These are phyloP conservation scores for Teratosphaeria nubilosa DNA, from an alignment of 2,329 filamentous ascomycete genomes.

Conservation along the genomic window DNA sequence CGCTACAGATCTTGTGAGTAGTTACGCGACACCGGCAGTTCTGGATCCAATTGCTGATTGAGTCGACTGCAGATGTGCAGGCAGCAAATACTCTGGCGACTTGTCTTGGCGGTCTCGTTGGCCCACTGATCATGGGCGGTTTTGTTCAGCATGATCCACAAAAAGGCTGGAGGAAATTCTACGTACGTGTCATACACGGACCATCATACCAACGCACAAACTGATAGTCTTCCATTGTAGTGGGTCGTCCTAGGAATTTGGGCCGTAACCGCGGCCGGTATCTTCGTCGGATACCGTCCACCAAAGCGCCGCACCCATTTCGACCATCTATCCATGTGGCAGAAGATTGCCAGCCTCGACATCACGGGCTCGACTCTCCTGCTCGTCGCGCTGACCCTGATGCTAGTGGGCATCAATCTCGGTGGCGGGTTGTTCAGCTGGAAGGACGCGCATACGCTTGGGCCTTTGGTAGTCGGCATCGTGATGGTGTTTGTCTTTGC, in stretches of 20 bases:
- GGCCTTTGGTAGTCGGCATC: constrained; percentile 23
- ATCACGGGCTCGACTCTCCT: constrained; percentile 10
- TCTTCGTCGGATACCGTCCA: constrained; percentile 11
- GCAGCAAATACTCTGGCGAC: constrained; percentile 5
- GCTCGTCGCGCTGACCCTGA: constrained; percentile 11
- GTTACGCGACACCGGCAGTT: background rate
- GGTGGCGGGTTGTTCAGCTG: constrained; percentile 25
- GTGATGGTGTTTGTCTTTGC: constrained; percentile 24
- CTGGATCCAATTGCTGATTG: background rate
- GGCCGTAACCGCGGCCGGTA: constrained; percentile 6
- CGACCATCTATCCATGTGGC: constrained; percentile 4
- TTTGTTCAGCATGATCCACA: background rate
- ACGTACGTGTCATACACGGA: background rate
- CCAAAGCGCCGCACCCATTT: constrained; percentile 7
- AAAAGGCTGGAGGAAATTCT: constrained; percentile 9
- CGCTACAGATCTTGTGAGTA: constrained; percentile 7
- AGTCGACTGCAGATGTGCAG: constrained; percentile 1
- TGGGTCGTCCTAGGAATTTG: constrained; percentile 12
- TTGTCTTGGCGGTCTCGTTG: constrained; percentile 2
- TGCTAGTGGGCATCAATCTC: constrained; percentile 21
- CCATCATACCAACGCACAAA: background rate
- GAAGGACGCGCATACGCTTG: constrained; percentile 23
- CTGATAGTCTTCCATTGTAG: background rate
- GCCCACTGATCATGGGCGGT: constrained; percentile 1
- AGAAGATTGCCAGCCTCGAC: constrained; percentile 10